Evolutionary conservation across 768 basidiomycete genomes (phyloP).

Genomic region (Amyloporia xantha): DNA sequence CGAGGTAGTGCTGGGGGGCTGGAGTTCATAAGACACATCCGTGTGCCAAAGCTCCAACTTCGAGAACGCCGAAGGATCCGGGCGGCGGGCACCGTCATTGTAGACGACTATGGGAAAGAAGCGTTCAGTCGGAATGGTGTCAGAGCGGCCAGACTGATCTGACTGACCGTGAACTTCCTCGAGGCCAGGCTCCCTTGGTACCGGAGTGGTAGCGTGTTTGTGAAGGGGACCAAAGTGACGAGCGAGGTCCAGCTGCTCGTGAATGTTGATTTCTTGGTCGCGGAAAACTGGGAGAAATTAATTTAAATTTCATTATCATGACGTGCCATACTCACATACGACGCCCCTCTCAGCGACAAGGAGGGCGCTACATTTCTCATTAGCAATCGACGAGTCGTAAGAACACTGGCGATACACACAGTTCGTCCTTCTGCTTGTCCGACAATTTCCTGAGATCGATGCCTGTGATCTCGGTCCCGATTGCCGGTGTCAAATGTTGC

Average conservation of each 20-base stretch:
- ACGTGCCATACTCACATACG: conserved; percentile 50
- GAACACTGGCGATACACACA: conserved; percentile 37
- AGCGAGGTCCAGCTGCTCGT: conserved; percentile 66
- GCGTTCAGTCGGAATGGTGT: conserved; percentile 1
- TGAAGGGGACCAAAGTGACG: conserved; percentile 71
- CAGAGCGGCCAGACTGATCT: background rate
- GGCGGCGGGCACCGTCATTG: conserved; percentile 56
- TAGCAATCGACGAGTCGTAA: background rate
- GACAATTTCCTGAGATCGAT: conserved; percentile 68
- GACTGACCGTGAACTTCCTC: conserved; percentile 67
- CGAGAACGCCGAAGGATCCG: conserved; percentile 58
- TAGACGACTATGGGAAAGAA: conserved; percentile 49
- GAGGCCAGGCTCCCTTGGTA: conserved; percentile 62
- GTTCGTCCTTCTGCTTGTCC: conserved; percentile 67
- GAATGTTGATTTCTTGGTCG: conserved; percentile 63
- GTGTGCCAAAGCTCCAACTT: conserved; percentile 78
- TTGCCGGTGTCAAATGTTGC: conserved; percentile 58
- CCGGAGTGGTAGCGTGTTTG: conserved; percentile 76
- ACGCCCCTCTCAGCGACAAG: conserved; percentile 72
- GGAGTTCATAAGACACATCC: conserved; percentile 77
- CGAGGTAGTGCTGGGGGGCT: conserved; percentile 76
- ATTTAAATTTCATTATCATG: conserved; percentile 1
- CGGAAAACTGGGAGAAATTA: conserved; percentile 49
- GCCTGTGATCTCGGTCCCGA: conserved; percentile 71
- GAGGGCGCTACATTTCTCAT: conserved; percentile 42